Conservation (phyloP, 495 filamentous ascomycete species). For the Podospora pseudopauciseta region DNA sequence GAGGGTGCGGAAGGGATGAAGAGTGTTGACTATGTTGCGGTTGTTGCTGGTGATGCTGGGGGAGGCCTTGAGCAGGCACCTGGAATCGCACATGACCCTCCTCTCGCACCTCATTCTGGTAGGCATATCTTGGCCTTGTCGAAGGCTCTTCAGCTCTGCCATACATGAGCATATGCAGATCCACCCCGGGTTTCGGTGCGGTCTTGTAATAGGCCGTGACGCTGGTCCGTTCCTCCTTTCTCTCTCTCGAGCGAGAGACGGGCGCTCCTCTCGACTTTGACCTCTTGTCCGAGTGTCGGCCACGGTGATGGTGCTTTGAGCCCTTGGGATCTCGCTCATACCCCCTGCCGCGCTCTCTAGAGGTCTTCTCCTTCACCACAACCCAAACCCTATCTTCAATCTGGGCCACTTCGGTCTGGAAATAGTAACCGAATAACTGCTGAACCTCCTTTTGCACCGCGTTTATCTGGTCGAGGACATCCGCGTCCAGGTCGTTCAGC, state of each 20-base stretch:
- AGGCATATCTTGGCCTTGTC: background rate
- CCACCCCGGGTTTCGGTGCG: background rate
- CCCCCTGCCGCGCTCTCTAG: background rate
- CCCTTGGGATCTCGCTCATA: background rate
- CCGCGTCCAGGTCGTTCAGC: background rate
- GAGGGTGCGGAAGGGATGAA: background rate
- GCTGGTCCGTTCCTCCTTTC: background rate
- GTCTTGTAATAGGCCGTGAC: background rate
- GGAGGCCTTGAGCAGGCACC: background rate
- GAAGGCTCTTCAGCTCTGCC: background rate
- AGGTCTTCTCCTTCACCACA: background rate
- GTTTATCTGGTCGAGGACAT: background rate
- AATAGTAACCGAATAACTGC: background rate
- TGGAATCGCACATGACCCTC: background rate
- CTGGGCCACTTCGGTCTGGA: background rate
- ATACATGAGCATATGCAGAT: background rate
- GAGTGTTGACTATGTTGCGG: background rate
- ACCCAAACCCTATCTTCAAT: background rate
- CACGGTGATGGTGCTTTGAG: background rate
- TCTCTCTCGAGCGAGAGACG: background rate
- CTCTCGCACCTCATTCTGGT: background rate
- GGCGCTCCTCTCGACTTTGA: background rate
- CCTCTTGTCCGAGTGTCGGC: background rate
- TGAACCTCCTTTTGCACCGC: background rate
- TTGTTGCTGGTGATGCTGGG: background rate